These are phyloP conservation scores for Diplodia scrobiculata DNA, from an alignment of 2,329 filamentous ascomycete genomes.

Conservation along the genomic window DNA sequence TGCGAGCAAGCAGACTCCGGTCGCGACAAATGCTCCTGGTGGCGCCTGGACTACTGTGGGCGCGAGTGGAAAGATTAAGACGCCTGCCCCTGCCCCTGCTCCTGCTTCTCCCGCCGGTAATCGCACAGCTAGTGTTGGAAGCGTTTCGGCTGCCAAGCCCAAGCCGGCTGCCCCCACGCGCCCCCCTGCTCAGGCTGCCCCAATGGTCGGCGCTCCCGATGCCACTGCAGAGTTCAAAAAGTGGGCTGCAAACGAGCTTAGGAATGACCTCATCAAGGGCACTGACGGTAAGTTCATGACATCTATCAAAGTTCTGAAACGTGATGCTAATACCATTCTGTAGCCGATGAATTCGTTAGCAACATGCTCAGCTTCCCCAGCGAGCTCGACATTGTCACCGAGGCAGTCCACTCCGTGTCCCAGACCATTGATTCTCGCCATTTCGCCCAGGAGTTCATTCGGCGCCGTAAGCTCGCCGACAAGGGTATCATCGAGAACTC, in stretches of 20 bases:
- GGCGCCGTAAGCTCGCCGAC: slow-evolving; percentile 88
- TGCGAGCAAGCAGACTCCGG: slow-evolving; percentile 70
- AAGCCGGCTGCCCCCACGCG: slow-evolving; percentile 56
- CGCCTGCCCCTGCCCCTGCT: slow-evolving; percentile 63
- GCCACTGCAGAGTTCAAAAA: slow-evolving; percentile 93
- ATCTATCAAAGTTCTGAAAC: slow-evolving; percentile 24
- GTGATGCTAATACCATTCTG: slow-evolving; percentile 32
- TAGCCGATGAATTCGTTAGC: slow-evolving; percentile 79
- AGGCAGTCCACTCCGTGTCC: slow-evolving; percentile 83
- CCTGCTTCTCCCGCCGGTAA: slow-evolving; percentile 52
- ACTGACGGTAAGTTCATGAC: slow-evolving; percentile 62
- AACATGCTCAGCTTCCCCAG: slow-evolving; percentile 74
- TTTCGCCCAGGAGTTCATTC: slow-evolving; percentile 92
- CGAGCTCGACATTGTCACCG: slow-evolving; percentile 80
- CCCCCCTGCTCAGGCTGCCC: slow-evolving; percentile 51
- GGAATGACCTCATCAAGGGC: slow-evolving; percentile 68
- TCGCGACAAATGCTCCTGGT: slow-evolving; percentile 46
- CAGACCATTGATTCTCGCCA: slow-evolving; percentile 89
- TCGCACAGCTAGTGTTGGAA: slow-evolving; percentile 52
- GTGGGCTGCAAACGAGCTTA: slow-evolving; percentile 81
- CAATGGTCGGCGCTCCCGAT: slow-evolving; percentile 55
- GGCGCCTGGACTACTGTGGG: slow-evolving; percentile 93
- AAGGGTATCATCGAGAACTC: slow-evolving; percentile 82
- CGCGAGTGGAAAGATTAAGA: slow-evolving; percentile 87
- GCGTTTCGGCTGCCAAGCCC: slow-evolving; percentile 49